Evolutionary conservation across 2,329 filamentous ascomycete species (phyloP), one percentile per base, ranked within the genome.

Genomic region (Sphaerulina populicola): DNA sequence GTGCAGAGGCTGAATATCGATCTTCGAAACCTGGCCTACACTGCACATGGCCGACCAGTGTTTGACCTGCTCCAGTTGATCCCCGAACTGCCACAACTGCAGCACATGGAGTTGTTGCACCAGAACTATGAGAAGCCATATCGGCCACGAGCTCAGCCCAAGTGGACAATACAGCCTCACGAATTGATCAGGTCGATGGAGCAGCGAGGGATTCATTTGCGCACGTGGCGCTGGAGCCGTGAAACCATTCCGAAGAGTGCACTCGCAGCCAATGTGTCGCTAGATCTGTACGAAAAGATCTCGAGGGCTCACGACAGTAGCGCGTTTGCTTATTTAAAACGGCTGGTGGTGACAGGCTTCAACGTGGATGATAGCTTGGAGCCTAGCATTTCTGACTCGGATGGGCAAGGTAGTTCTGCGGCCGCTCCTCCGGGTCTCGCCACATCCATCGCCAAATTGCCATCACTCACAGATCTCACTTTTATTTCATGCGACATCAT

Each of bases 401-500:
- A 40, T 18, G 50, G 41, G 12, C 40, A 36, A n/a, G 33, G 36
- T n/a, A 14, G 29, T 10, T 23, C 11, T 5, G 44, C 18, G 5
- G 39, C 47, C n/a, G 9, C 18, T 10, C 50, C 56, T 10, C 55
- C 58, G 3, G 56, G 55, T 33, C 59, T 71, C 10, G 73, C 71
- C 0, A 70, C 76, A 18, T 76, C 79, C 0, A 66, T 78, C 12
- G 72, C 74, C 11, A 73, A 77, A 23, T 74, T 96, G 7, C 78
- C 81, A 0, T 69, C 77, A 1, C 72, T 97, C 6, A 76, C 76
- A 49, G 78, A 82, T 49, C 71, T 96, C 9, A 74, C 82, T 1
- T 82, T 96, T 57, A 81, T 90, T 62, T 84, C 83, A 6, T 94
- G 84, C 39, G 83, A 82, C 2, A 74, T 86, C 31, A 77, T 88